Base-by-base conservation (phyloP, 768 basidiomycete species). In the Tulasnella sp. region DNA sequence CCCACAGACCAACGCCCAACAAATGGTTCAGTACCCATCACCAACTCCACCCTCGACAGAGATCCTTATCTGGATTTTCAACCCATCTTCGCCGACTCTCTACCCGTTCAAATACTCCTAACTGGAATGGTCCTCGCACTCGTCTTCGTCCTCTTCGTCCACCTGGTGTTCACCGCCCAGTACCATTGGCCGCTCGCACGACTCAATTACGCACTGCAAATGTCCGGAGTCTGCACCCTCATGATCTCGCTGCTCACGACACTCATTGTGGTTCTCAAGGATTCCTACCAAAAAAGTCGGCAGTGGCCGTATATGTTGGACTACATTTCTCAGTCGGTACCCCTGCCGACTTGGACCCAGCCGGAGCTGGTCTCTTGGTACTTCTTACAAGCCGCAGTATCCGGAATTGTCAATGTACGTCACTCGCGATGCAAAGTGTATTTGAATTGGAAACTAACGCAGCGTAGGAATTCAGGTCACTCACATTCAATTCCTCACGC, bases 221-320 rank as follows among this genome's bases (percentile, higher is more conserved):
- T 99, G 15, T 89, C 90, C 2, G 94, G 93, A 9, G 94, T 96
- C 36, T 85, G 88, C 40, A 90, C 92, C 3, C 89, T 97, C 29
- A 87, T 97, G 76, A 87, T 91, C 42, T 91, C 91, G 19, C 86
- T 92, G 74, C 87, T 90, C 68, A 92, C 93, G 11, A 93, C 92
- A 1, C 85, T 96, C 68, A 88, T 90, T 81, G 88, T 95, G 79
- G 87, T 97, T 25, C 85, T 97, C 7, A 84, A 87, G 1, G 84
- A 87, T 0, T 85, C 90, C 1, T 82, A 87, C 3, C 80, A 84
- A 2, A 89, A 92, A 81, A 93, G 92, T 79, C 85, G 88, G 78
- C 84, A 85, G 54, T 97, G 95, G 95, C 96, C 97, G 0, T 99
- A 95, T 83, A 97, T 97, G 93, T 89, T 98, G 52, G 91, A 91